Base-by-base conservation (phyloP, 2,329 filamentous ascomycete genomes). In the Fusarium lyarnte region DNA sequence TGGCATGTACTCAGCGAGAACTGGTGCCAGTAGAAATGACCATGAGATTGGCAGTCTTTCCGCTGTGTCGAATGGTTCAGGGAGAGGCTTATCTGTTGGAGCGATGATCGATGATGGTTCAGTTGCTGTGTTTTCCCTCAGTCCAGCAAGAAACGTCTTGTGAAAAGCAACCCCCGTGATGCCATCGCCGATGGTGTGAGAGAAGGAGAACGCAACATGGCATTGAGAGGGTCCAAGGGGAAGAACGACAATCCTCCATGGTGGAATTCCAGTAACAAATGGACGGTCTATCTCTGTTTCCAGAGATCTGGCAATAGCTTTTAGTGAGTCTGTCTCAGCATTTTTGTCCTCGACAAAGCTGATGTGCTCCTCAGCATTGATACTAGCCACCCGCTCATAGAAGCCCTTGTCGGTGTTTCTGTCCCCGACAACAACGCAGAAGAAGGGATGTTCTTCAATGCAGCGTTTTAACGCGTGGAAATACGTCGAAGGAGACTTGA, bases 171-270 rank as follows among this genome's bases (percentile, higher is more conserved):
- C 33, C 8, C 76, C 76, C 3, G 72, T 58, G 3, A 74, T 52
- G 4, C 76, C 76, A 25, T 78, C 76, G 0, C 76, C 75, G 29
- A 78, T 76, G 2, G 64, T 57, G 19, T 78, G 76, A 27, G 75
- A 77, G 42, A 62, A 78, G 4, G 63, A 61, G 41, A 77, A 77
- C 1, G 63, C 60, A 39, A 78, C 10, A 39, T 77, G 73, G 25
- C 69, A 76, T n/a, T 66, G 58, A 4, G 41, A 47, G 0, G 43
- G 8, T 3, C 45, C 12, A 3, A 77, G 33, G 7, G 73, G 74
- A 3, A 76, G 58, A 4, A 78, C 51, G 0, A 70, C 51, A 9
- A 78, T 67, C n/a, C 64, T 75, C 76, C 76, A 78, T 3, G 70
- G 72, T 2, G 76, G 75, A 11, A 70, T 69, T 0, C 57, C 70